phyloP scores from a whole-genome alignment of 2,329 filamentous ascomycete species.

The Niveomyces coronatus region DNA sequence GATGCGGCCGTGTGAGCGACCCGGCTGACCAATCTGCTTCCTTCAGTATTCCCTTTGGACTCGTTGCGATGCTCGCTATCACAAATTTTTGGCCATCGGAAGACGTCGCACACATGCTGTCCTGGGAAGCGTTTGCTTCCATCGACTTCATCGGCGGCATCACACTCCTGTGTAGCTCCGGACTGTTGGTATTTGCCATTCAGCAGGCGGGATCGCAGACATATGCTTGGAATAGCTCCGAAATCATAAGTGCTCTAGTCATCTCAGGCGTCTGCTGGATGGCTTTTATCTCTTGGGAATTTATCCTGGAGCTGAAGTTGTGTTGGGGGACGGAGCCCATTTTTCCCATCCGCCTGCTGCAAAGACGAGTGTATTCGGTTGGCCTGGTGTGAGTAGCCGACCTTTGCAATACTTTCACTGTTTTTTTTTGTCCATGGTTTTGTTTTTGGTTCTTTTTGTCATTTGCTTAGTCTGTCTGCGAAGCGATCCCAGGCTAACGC shows the following conservation, averaged over 20 bases:
- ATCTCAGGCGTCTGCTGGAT: conserved; percentile 38
- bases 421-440: too few relatives aligned
- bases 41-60: conserved; percentile 38
- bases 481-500: conserved; percentile 13
- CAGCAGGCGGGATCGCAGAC: conserved; percentile 45
- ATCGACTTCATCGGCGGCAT: conserved; percentile 44
- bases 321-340: conserved; percentile 38
- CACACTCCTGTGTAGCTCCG: conserved; percentile 40
- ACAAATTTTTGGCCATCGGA: conserved; percentile 35
- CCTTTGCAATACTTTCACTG: too few relatives aligned
- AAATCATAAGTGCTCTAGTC: conserved; percentile 38
- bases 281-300: conserved; percentile 41
- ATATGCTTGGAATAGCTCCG: conserved; percentile 39
- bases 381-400: conserved; percentile 36
- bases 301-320: conserved; percentile 28
- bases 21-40: conserved; percentile 13
- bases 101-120: conserved; percentile 24
- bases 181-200: conserved; percentile 44
- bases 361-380: conserved; percentile 38
- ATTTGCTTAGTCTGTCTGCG: too few relatives aligned
- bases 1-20: too few relatives aligned
- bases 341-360: conserved; percentile 40
- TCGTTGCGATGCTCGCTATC: conserved; percentile 35
- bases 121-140: conserved; percentile 31
- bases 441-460: too few relatives aligned